A percentile compares a stretch with the other conserved stretches of the same genome.
Evolutionary conservation across 257 asterid species (phyloP).

Genomic region (Coffea eugenioides): DNA sequence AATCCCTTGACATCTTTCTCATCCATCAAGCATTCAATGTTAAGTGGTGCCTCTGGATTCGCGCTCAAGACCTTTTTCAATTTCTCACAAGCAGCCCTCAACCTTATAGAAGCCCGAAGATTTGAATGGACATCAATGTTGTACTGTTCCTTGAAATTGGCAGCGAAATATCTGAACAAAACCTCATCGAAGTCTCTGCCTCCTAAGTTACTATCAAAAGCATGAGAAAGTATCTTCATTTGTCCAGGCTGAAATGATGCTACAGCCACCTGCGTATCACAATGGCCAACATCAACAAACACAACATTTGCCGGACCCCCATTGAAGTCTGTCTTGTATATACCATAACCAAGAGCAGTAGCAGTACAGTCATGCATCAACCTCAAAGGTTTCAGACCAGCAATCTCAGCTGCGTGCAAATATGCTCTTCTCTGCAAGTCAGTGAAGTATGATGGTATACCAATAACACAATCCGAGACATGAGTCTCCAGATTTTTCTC

Average conservation of each 20-base stretch:
- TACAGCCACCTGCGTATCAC: constrained; percentile 90
- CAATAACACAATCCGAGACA: constrained; percentile 71
- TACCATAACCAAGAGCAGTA: constrained; percentile 86
- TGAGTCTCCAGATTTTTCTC: constrained; percentile 67
- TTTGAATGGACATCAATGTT: constrained; percentile 75
- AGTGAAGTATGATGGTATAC: constrained; percentile 84
- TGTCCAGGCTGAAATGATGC: constrained; percentile 70
- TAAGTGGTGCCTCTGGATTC: constrained; percentile 87
- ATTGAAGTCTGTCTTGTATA: constrained; percentile 73
- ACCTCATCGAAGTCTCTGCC: constrained; percentile 95
- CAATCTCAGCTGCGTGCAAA: constrained; percentile 87
- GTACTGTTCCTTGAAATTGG: constrained; percentile 64
- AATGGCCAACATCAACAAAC: constrained; percentile 88
- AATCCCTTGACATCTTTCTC: constrained; percentile 93
- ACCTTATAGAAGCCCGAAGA: constrained; percentile 79
- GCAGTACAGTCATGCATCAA: constrained; percentile 97
- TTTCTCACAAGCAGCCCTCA: constrained; percentile 90
- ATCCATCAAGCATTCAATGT: constrained; percentile 97
- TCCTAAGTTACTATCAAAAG: constrained; percentile 81
- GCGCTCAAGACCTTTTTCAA: constrained; percentile 98
- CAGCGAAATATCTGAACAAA: constrained; percentile 75
- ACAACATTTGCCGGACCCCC: constrained; percentile 62
- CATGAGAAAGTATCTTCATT: constrained; percentile 84
- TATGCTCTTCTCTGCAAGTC: constrained; percentile 83
- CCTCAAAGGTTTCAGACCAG: constrained; percentile 72